Evolutionary conservation across 805 yeast species (phyloP).

Genomic region (Teunomyces gatunensis): DNA sequence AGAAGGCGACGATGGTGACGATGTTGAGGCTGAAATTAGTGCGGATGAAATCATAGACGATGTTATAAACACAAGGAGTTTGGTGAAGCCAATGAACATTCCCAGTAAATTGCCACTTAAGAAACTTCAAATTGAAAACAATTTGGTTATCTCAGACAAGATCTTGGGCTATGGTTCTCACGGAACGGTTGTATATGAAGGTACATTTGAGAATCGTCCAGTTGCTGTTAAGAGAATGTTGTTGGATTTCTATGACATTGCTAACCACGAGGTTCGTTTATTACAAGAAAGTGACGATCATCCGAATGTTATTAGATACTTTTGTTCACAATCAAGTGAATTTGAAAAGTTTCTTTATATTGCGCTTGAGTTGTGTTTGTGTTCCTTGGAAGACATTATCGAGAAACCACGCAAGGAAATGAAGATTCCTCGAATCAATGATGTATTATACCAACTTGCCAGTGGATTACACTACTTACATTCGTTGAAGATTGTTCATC

Average conservation of each 20-base stretch:
- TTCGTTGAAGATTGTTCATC: constrained; percentile 84
- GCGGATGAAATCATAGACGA: constrained; percentile 11
- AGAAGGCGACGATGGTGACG: constrained; percentile 6
- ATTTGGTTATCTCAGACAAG: constrained; percentile 62
- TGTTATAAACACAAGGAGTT: constrained; percentile 27
- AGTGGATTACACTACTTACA: constrained; percentile 86
- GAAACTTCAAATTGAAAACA: constrained; percentile 45
- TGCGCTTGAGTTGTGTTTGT: constrained; percentile 88
- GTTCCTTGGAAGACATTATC: constrained; percentile 82
- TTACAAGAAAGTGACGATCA: constrained; percentile 95
- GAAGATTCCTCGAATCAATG: constrained; percentile 39
- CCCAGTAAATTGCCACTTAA: constrained; percentile 19
- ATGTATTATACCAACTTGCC: constrained; percentile 70
- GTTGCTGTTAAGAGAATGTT: constrained; percentile 96
- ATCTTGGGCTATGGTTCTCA: constrained; percentile 95
- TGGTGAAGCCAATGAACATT: constrained; percentile 20
- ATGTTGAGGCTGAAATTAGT: constrained; percentile 10
- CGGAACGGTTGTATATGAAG: constrained; percentile 92
- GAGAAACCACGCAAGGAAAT: constrained; percentile 49
- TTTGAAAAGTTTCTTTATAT: constrained; percentile 80
- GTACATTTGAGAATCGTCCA: constrained; percentile 86
- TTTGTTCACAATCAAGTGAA: constrained; percentile 80
- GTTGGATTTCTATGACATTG: constrained; percentile 88
- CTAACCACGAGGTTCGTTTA: constrained; percentile 84
- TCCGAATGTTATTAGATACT: constrained; percentile 90